Evolutionary conservation across 768 basidiomycete species (phyloP).

Genomic region (Termitomyces sp.): DNA sequence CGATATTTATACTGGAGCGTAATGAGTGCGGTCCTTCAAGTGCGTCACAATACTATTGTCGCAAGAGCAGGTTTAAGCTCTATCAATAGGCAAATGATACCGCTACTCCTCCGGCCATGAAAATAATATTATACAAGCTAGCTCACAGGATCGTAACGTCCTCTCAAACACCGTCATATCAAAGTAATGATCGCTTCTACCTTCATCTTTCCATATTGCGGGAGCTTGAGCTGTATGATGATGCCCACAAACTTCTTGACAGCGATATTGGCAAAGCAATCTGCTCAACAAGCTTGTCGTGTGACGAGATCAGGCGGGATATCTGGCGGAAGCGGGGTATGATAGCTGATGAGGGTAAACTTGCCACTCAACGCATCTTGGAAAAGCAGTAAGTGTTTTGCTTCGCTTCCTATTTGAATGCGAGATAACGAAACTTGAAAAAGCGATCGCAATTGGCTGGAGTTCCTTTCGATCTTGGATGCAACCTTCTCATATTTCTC

Average conservation of each 20-base stretch:
- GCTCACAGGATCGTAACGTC: conserved; percentile 70
- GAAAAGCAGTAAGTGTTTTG: conserved; percentile 48
- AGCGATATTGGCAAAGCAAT: conserved; percentile 65
- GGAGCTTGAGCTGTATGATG: conserved; percentile 63
- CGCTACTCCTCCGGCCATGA: conserved; percentile 57
- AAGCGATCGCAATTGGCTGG: conserved; percentile 84
- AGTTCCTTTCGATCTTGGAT: conserved; percentile 72
- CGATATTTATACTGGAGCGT: conserved; percentile 82
- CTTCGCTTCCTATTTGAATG: background rate
- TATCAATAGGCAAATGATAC: conserved; percentile 61
- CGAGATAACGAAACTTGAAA: conserved; percentile 2
- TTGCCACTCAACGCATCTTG: conserved; percentile 52
- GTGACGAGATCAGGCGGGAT: conserved; percentile 71
- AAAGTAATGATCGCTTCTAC: conserved; percentile 71
- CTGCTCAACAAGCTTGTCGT: conserved; percentile 65
- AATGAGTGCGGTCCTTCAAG: conserved; percentile 78
- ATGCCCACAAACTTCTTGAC: conserved; percentile 63
- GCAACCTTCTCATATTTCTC: conserved; percentile 48
- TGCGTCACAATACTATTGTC: conserved; percentile 17
- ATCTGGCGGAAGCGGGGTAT: conserved; percentile 58
- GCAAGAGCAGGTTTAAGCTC: background rate
- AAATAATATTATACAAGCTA: conserved; percentile 65
- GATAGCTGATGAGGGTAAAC: conserved; percentile 55
- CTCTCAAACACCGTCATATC: conserved; percentile 56
- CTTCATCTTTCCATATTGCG: conserved; percentile 69